These are phyloP conservation scores for Sphagnum contortum DNA, from an alignment of 225 moss, liverwort and hornwort genomes.

Conservation along the genomic window DNA sequence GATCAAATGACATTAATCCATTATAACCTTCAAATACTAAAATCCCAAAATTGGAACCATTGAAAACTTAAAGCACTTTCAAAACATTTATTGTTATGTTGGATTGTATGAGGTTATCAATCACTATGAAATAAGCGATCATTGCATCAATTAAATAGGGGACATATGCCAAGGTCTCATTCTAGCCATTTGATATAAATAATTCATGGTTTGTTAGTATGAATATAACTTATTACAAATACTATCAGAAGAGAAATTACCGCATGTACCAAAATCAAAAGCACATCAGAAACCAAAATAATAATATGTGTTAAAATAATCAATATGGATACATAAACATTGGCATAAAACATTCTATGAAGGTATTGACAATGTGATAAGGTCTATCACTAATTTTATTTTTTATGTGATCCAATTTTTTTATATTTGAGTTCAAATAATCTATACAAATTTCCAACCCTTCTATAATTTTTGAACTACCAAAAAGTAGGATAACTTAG, in stretches of 20 bases:
- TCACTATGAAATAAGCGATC: constrained; percentile 53
- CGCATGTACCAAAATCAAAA: constrained; percentile 32
- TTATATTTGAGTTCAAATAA: background rate
- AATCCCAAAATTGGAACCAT: constrained; percentile 36
- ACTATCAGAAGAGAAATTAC: constrained; percentile 37
- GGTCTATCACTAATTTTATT: background rate
- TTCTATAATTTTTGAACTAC: too few relatives aligned
- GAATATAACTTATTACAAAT: constrained; percentile 61
- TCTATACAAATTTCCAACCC: background rate
- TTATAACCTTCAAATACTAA: constrained; percentile 64
- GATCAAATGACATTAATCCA: constrained; percentile 68
- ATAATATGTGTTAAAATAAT: too few relatives aligned
- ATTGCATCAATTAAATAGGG: constrained; percentile 89
- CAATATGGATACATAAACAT: too few relatives aligned
- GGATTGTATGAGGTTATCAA: constrained; percentile 50
- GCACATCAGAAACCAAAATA: background rate
- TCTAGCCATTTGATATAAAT: constrained; percentile 53
- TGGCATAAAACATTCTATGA: background rate
- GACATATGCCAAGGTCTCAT: constrained; percentile 75
- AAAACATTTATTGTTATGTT: constrained; percentile 35
- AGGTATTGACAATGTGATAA: background rate
- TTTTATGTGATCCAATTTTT: background rate
- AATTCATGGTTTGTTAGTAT: constrained; percentile 56
- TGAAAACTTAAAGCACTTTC: constrained; percentile 48
- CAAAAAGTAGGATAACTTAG: too few relatives aligned